These are phyloP conservation scores for Conticribra weissflogii DNA, from an alignment of 108 stramenopile species.

Conservation along the genomic window DNA sequence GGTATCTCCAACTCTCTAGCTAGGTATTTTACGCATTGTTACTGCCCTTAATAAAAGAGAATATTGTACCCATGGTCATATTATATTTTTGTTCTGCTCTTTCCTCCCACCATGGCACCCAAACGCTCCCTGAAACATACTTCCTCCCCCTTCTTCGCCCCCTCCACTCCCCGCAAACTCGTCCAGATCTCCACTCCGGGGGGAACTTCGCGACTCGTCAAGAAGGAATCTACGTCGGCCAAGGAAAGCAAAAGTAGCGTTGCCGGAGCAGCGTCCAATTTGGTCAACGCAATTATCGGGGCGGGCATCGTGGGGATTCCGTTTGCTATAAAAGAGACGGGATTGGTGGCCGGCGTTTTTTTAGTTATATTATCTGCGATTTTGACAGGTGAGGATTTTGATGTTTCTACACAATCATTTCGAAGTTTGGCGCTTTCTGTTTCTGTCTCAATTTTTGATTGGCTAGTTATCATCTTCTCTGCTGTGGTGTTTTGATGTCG, in stretches of 20 bases:
- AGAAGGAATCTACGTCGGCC: conserved; percentile 24
- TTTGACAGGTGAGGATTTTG: conserved; percentile 27
- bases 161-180: conserved; percentile 51
- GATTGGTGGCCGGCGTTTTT: conserved; percentile 72
- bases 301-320: conserved; percentile 90
- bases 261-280: conserved; percentile 73
- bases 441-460: too few relatives aligned
- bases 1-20: too few relatives aligned
- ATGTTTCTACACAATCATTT: too few relatives aligned
- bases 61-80: too few relatives aligned
- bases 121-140: conserved; percentile 15
- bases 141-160: conserved; percentile 53
- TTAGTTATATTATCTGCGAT: conserved; percentile 63
- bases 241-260: conserved; percentile 71
- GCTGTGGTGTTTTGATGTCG: too few relatives aligned
- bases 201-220: conserved; percentile 34
- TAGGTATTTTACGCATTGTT: too few relatives aligned
- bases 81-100: too few relatives aligned
- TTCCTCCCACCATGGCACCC: conserved; percentile 20
- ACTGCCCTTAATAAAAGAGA: too few relatives aligned
- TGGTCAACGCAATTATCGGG: conserved; percentile 88
- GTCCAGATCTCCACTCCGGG: conserved; percentile 48
- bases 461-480: too few relatives aligned
- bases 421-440: too few relatives aligned
- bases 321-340: conserved; percentile 80